Evolutionary conservation across 208 protist species (phyloP).

Genomic region (Wallacemonas rigidus): DNA sequence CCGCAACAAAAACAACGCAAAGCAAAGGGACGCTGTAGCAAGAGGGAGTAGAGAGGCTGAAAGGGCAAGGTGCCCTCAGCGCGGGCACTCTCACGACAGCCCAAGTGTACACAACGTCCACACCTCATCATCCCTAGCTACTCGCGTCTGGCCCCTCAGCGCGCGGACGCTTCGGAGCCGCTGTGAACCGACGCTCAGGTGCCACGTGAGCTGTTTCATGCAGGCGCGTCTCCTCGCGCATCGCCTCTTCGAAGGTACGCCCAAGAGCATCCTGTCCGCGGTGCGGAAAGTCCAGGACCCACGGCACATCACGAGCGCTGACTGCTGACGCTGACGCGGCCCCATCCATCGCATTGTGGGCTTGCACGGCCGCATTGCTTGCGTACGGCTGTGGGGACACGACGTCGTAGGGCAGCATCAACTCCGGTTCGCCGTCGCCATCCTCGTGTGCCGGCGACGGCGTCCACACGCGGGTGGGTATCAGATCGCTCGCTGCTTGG

Average conservation of each 20-base stretch:
- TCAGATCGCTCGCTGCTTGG: conserved; percentile 19
- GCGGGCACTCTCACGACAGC: too few species aligned
- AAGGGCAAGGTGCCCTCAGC: too few species aligned
- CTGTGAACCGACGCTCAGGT: neutral
- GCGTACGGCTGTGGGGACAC: conserved; percentile 60
- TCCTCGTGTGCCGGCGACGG: neutral
- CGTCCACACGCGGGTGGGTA: neutral
- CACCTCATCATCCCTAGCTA: too few species aligned
- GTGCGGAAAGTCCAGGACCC: conserved; percentile 82
- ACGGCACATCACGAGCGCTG: conserved; percentile 60
- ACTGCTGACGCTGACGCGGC: conserved; percentile 1
- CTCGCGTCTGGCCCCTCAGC: neutral
- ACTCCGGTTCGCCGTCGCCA: neutral
- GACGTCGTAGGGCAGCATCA: conserved; percentile 70
- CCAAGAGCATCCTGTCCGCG: conserved; percentile 54
- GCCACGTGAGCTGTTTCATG: neutral
- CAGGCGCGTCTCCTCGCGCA: conserved; percentile 9
- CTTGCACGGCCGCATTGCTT: conserved; percentile 46
- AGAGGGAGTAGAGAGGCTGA: too few species aligned
- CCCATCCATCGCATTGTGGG: neutral
- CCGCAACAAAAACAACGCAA: too few species aligned
- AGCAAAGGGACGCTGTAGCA: too few species aligned
- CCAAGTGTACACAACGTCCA: too few species aligned
- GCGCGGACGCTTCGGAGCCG: conserved; percentile 18
- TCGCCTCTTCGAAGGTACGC: conserved; percentile 31